These are phyloP conservation scores for Chaetothyriales sp. DNA, from an alignment of 2,329 filamentous ascomycete genomes.

Conservation along the genomic window DNA sequence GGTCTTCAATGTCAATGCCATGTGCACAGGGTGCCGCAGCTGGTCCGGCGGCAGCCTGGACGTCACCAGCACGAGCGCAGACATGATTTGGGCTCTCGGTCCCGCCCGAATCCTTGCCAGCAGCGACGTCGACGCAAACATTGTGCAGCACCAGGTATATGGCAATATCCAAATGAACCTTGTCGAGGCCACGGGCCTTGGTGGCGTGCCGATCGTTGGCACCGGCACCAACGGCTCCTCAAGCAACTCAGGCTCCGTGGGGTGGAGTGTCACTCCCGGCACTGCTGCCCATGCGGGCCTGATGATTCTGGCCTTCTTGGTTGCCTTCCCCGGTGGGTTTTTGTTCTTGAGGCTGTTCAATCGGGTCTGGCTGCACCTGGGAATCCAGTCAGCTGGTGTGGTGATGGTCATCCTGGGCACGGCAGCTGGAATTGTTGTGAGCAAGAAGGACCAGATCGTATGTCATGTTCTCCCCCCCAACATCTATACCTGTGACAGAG, in stretches of 20 bases:
- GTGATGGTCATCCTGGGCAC: conserved; percentile 36
- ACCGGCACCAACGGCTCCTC: conserved; percentile 17
- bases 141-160: conserved; percentile 39
- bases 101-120: conserved; percentile 29
- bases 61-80: conserved; percentile 28
- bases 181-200: conserved; percentile 33
- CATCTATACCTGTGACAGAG: background rate
- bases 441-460: conserved; percentile 42
- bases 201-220: conserved; percentile 26
- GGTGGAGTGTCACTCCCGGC: conserved; percentile 6
- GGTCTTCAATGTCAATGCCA: conserved; percentile 34
- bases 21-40: conserved; percentile 38
- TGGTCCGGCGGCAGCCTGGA: conserved; percentile 39
- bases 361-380: conserved; percentile 40
- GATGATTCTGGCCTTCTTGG: conserved; percentile 43
- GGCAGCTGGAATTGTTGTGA: conserved; percentile 38
- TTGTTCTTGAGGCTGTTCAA: conserved; percentile 37
- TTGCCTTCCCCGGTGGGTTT: conserved; percentile 42
- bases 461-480: conserved; percentile 16
- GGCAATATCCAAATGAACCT: conserved; percentile 44
- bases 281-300: conserved; percentile 25
- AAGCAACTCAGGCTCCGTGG: conserved; percentile 19
- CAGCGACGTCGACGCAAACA: conserved; percentile 29
- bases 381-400: conserved; percentile 38
- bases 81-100: conserved; percentile 44